These are phyloP conservation scores for Coniella lustricola DNA, from an alignment of 2,329 filamentous ascomycete species.

Conservation along the genomic window DNA sequence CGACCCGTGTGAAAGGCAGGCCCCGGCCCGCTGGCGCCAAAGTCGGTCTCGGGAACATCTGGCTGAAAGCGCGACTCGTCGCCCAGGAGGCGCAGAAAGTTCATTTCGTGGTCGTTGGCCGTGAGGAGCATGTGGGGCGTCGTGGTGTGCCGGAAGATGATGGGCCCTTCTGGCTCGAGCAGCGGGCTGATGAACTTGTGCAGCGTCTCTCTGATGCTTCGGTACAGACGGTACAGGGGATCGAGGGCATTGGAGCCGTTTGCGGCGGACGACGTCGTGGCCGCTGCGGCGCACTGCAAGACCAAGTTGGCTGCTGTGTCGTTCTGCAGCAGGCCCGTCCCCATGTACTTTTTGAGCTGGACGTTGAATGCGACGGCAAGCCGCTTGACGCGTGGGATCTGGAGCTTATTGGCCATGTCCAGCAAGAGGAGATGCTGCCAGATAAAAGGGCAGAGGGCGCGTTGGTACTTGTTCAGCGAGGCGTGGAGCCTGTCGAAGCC, in stretches of 20 bases:
- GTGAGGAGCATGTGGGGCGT: constrained; percentile 43
- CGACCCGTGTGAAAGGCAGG: constrained; percentile 39
- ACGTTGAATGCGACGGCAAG: not conserved
- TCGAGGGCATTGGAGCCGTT: not conserved
- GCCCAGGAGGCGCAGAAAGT: constrained; percentile 47
- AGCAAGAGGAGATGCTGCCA: constrained; percentile 23
- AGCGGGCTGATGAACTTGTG: constrained; percentile 15
- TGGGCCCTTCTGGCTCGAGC: constrained; percentile 17
- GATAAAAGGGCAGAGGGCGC: constrained; percentile 29
- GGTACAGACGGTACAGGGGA: not conserved
- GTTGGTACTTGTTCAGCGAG: constrained; percentile 26
- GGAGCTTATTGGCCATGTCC: not conserved
- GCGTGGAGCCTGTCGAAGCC: constrained; percentile 21
- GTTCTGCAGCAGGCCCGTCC: too few relatives aligned
- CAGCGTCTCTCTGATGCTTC: constrained; percentile 9
- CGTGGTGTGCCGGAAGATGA: constrained; percentile 28
- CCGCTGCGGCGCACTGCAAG: too few relatives aligned
- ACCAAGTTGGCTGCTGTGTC: too few relatives aligned
- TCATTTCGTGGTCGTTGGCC: constrained; percentile 50
- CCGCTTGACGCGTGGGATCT: not conserved
- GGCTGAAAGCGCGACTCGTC: constrained; percentile 31
- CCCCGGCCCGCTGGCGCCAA: constrained; percentile 40
- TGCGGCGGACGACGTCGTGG: too few relatives aligned
- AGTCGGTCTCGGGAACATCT: constrained; percentile 32
- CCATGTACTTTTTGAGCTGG: too few relatives aligned